phyloP scores from a whole-genome alignment of 1,139 yeast genomes.

The Kodamaea alishanica region DNA sequence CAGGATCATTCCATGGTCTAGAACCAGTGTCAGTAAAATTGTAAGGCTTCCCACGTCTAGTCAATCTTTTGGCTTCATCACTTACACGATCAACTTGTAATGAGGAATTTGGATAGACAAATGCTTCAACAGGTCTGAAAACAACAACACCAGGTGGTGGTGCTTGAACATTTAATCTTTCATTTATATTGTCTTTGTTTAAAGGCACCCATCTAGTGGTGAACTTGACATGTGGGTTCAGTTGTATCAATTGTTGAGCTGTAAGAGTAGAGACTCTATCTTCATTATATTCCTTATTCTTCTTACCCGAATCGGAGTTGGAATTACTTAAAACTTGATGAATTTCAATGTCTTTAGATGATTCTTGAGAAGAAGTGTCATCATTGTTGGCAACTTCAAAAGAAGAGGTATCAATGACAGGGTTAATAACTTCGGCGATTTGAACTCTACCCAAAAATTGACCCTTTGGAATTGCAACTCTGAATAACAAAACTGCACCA shows the following conservation, averaged over 20 bases:
- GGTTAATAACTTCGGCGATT: constrained; percentile 66
- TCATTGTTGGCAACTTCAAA: constrained; percentile 10
- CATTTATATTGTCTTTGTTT: constrained; percentile 53
- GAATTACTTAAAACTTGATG: constrained; percentile 39
- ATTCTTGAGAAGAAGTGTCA: constrained; percentile 9
- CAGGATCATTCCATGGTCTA: constrained; percentile 91
- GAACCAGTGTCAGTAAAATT: constrained; percentile 52
- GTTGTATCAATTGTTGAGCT: constrained; percentile 22
- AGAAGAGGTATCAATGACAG: constrained; percentile 30
- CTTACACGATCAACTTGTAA: constrained; percentile 65
- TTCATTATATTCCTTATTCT: constrained; percentile 16
- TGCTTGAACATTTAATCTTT: constrained; percentile 54
- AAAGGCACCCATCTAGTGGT: constrained; percentile 83
- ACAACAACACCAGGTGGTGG: constrained; percentile 93
- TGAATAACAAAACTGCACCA: constrained; percentile 65
- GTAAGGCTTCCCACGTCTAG: constrained; percentile 58
- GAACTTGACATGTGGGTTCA: constrained; percentile 38
- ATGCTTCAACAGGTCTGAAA: constrained; percentile 77
- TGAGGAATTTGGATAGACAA: constrained; percentile 78
- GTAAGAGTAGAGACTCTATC: constrained; percentile 16
- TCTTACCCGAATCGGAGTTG: constrained; percentile 20
- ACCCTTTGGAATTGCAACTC: constrained; percentile 79
- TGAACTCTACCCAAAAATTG: constrained; percentile 75
- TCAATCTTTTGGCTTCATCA: constrained; percentile 60
- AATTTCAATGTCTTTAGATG: constrained; percentile 36